Base-by-base conservation (phyloP, 148 eudicot species). In the Rhododendron mucronatum region DNA sequence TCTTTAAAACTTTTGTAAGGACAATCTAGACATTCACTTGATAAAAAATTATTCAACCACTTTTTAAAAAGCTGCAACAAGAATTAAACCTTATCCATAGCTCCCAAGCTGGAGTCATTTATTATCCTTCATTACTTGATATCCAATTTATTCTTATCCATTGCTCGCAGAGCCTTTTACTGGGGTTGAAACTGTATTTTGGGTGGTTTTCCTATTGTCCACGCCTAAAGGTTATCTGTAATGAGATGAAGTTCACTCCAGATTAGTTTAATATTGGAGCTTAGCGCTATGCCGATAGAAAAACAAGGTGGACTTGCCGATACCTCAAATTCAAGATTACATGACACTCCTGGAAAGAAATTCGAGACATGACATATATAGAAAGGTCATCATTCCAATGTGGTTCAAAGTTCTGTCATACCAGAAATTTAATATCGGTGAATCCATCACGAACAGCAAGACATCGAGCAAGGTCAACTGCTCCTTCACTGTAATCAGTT, bases 401-500 rank as follows among this genome's bases (percentile, higher is more conserved):
- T 84, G 41, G 67, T 55, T 63, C 0, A 50, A 80, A 84, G 44
- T 41, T 55, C 35, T 12, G 57, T 35, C 87, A 57, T 94, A 97
- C 99, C 98, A 93, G 74, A 88, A 97, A 94, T 45, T 91, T 92
- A 55, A 97, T 87, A 86, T 88, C 87, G 81, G 93, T 86, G 86
- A 91, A 92, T 59, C 98, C 97, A 89, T 94, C 93, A 80, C 97
- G 97, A 65, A 91, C 93, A 81, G 99, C 98, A 93, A 97, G 93
- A 85, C 92, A 93, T 83, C 94, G 94, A 88, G 99, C 98, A 90
- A 97, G 98, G 86, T 92, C 85, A 78, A 97, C 88, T 87, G 99
- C 99, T 85, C 96, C 98, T 94, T 93, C 99, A 88, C 96, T 94
- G 85, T 97, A 97, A 88, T 97, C 99, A 79, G 92, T 92, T 80